phyloP scores from a whole-genome alignment of 371 early-diverging fungal species.

The Mortierella sp. region DNA sequence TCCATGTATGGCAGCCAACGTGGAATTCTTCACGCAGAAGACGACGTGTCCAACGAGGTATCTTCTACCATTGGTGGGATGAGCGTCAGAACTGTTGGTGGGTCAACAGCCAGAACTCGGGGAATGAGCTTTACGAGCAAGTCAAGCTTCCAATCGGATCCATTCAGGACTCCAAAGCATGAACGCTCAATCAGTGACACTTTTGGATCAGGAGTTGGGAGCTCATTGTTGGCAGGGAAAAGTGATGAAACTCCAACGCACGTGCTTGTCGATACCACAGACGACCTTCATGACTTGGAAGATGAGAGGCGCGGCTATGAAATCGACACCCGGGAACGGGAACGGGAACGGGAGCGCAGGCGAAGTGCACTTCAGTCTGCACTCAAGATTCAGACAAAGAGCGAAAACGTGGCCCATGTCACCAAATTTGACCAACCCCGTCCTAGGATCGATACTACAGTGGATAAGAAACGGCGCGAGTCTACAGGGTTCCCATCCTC shows the following conservation, averaged over 20 bases:
- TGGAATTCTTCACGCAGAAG: constrained; percentile 37
- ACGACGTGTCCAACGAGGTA: constrained; percentile 16
- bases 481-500: constrained; percentile 20
- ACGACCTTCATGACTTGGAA: constrained; percentile 27
- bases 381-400: constrained; percentile 26
- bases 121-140: constrained; percentile 42
- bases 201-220: constrained; percentile 3
- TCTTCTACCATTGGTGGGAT: constrained; percentile 28
- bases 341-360: constrained; percentile 17
- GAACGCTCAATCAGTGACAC: constrained; percentile 32
- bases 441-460: constrained; percentile 30
- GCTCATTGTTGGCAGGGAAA: constrained; percentile 11
- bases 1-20: constrained; percentile 39
- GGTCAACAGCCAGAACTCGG: constrained; percentile 16
- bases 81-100: constrained; percentile 22
- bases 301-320: constrained; percentile 4
- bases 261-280: constrained; percentile 37
- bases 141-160: constrained; percentile 45
- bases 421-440: neutral
- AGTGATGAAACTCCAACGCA: constrained; percentile 19
- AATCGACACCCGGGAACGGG: neutral
- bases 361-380: constrained; percentile 33
- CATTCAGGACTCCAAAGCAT: constrained; percentile 49
- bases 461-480: constrained; percentile 5
- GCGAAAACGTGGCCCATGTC: constrained; percentile 16